phyloP scores from a whole-genome alignment of 2,329 filamentous ascomycete genomes.

The Nemania sp. region DNA sequence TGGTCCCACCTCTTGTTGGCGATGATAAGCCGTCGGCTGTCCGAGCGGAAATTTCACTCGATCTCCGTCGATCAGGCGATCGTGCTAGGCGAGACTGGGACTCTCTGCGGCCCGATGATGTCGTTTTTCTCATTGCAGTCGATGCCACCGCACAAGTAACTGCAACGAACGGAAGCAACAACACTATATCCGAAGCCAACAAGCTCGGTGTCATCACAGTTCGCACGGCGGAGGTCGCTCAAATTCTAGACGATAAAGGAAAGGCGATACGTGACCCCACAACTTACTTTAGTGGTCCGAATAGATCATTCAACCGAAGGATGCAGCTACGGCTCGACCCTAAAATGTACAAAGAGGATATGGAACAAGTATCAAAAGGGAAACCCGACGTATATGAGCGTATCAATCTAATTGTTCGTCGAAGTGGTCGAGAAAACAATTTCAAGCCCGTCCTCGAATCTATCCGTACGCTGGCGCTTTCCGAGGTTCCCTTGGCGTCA shows the following conservation, averaged over 20 bases:
- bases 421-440: slow-evolving; percentile 92
- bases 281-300: slow-evolving; percentile 72
- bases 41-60: slow-evolving; percentile 85
- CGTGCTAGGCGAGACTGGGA: slow-evolving; percentile 90
- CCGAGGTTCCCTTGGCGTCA: slow-evolving; percentile 84
- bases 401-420: slow-evolving; percentile 87
- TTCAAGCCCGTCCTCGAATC: slow-evolving; percentile 95
- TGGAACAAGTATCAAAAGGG: slow-evolving; percentile 72
- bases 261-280: slow-evolving; percentile 74
- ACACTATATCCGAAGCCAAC: slow-evolving; percentile 63
- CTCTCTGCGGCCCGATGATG: slow-evolving; percentile 84
- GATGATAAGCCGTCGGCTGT: slow-evolving; percentile 85
- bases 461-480: slow-evolving; percentile 85
- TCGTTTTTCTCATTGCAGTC: slow-evolving; percentile 86
- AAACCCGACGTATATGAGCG: slow-evolving; percentile 83
- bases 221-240: slow-evolving; percentile 85
- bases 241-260: slow-evolving; percentile 87
- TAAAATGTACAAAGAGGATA: slow-evolving; percentile 80
- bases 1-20: slow-evolving; percentile 84
- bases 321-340: slow-evolving; percentile 87
- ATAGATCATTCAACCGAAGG: slow-evolving; percentile 71
- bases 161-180: slow-evolving; percentile 65
- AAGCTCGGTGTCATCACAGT: slow-evolving; percentile 76
- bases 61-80: slow-evolving; percentile 82
- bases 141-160: slow-evolving; percentile 68